Evolutionary conservation across 768 basidiomycete genomes (phyloP).

Genomic region (Hypholoma sublateritium): DNA sequence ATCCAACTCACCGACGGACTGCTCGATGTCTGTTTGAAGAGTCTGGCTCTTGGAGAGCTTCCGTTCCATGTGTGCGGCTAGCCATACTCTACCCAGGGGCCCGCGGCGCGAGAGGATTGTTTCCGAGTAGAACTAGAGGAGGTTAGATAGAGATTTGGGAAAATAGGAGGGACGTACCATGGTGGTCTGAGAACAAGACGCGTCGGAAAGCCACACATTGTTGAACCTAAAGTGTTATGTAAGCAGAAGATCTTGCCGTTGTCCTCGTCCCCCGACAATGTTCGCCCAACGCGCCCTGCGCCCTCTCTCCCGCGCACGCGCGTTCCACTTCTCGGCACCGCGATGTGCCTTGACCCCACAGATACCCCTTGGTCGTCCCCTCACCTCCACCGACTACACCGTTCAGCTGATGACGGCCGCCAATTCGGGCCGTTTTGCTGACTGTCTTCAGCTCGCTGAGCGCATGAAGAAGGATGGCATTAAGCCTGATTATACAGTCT

Average conservation of each 20-base stretch:
- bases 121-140: slow-evolving; percentile 82
- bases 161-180: slow-evolving; percentile 17
- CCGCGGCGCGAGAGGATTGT: slow-evolving; percentile 92
- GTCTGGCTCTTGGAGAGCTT: slow-evolving; percentile 97
- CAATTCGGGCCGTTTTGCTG: slow-evolving; percentile 31
- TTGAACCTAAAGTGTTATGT: slow-evolving; percentile 23
- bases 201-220: slow-evolving; percentile 15
- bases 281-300: slow-evolving; percentile 6
- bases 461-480: slow-evolving; percentile 60
- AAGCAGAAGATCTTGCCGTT: slow-evolving; percentile 7
- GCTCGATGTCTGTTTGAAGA: slow-evolving; percentile 90
- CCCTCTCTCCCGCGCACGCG: neutral
- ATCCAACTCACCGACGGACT: slow-evolving; percentile 70
- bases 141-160: neutral
- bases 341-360: neutral
- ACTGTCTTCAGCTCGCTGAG: slow-evolving; percentile 43
- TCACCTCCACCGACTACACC: slow-evolving; percentile 25
- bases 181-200: slow-evolving; percentile 22
- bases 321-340: neutral
- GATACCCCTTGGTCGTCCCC: slow-evolving; percentile 3
- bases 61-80: slow-evolving; percentile 97
- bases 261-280: slow-evolving; percentile 2
- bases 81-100: slow-evolving; percentile 96
- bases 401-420: slow-evolving; percentile 37
- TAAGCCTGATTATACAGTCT: slow-evolving; percentile 53